Evolutionary conservation across 2,329 filamentous ascomycete species (phyloP), one percentile per base, ranked within the genome.

Genomic region (Alternaria hordeiaustralica): DNA sequence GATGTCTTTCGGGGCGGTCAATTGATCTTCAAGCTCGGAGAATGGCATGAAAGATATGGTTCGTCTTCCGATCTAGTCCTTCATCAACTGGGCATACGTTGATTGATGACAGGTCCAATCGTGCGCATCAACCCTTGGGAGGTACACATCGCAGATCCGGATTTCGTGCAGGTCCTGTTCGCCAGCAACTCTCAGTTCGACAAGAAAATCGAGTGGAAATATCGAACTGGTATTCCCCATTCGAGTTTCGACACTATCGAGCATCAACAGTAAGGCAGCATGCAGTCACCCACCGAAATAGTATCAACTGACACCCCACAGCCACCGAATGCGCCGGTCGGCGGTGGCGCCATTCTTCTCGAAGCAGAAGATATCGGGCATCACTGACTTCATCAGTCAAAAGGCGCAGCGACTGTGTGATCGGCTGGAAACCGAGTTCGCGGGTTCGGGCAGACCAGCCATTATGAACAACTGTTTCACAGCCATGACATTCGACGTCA

Each of bases 301-400:
- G 30, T 15, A 33, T 33, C 12, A 33, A 15, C 30, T 33, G 30
- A 33, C 30, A 33, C 30, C 30, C 6, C 30, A 15, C 30, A 33
- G 30, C 30, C 75, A 77, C 53, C 70, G 68, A 12, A 2, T 65
- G 20, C 64, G 75, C 21, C 60, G 75, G 12, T 55, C 56, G 8
- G 66, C 75, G 4, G 47, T 77, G 25, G 66, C 64, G 45, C 66
- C 62, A 1, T 77, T 73, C 65, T 76, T 77, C 59, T 74, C 71
- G 7, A 63, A 61, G 23, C 60, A 60, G 30, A 61, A 18, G 36
- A 43, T 43, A 33, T 58, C 30, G 5, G 44, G 23, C 51, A 43
- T 43, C 30, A 33, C 30, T 33, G 30, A 33, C 30, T 33, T 33
- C 13, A 33, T 33, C 30, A 33, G 30, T 33, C 30, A 33, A 33